Evolutionary conservation across 192 early-diverging fungal species (phyloP), one percentile per base, ranked within the genome.

Genomic region (Obelidium mucronatum): DNA sequence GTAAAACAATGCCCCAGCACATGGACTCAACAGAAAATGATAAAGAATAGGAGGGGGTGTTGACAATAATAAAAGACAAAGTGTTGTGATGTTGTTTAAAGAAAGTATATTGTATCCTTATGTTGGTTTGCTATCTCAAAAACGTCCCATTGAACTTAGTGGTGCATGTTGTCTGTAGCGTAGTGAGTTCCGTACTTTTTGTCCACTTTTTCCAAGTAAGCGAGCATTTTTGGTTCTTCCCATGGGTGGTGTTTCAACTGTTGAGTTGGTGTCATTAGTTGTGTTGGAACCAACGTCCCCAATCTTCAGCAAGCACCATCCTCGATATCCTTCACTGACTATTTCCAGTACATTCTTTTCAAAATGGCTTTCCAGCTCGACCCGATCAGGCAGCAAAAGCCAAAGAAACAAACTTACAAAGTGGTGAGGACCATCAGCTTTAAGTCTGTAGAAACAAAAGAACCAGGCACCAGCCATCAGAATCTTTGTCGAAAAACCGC

Each of bases 181-280:
- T 78, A 79, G 52, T 75, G 71, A 15, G 87, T 87, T 30, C 87
- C 87, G 76, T 78, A 88, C 78, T 88, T 88, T 75, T 84, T 84
- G 76, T 88, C 87, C 17, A 88, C 77, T 69, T 88, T 78, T 44
- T 88, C 87, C 37, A 88, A 77, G 71, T 88, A 79, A 2, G 79
- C 81, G 40, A 88, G 67, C 44, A 58, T 51, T 65, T 84, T 81
- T n/a, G 87, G 87, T 24, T 85, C 81, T 52, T 81, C 79, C 87
- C 87, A 88, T 6, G 79, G 66, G 71, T 86, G 87, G 37, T 88
- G 80, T 70, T 80, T 74, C 48, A 86, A 68, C 85, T 86, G 71
- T 17, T 67, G 63, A 48, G 22, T 48, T 15, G 19, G 24, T 2
- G 55, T 33, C 8, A 77, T 30, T 15, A 40, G 30, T 26, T 60